Percentiles rank a stretch among this genome's conserved stretches.
These are phyloP conservation scores for Neurospora tetrasperma DNA, from an alignment of 495 filamentous ascomycete genomes.

Conservation along the genomic window DNA sequence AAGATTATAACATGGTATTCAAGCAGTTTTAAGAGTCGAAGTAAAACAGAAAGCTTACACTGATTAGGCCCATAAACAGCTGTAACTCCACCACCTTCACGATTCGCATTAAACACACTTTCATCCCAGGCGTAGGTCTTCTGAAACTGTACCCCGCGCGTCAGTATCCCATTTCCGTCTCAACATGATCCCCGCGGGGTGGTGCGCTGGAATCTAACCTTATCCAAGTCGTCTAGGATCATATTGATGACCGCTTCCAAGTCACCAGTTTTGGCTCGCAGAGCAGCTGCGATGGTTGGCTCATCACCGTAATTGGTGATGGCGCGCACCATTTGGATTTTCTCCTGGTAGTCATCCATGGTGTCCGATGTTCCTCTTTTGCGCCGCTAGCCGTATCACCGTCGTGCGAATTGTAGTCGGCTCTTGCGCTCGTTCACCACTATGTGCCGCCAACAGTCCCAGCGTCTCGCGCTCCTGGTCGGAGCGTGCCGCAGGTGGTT, in stretches of 20 bases:
- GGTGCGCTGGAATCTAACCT: conserved; percentile 19
- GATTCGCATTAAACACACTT: conserved; percentile 30
- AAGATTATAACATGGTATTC: not conserved
- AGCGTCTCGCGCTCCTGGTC: not conserved
- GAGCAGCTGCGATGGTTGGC: conserved; percentile 4
- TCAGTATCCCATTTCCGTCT: conserved; percentile 7
- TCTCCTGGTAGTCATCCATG: not conserved
- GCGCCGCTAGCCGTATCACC: not conserved
- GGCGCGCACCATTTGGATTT: conserved; percentile 8
- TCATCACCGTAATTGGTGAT: conserved; percentile 9
- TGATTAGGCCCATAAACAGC: not conserved
- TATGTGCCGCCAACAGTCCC: not conserved
- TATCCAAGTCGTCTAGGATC: conserved; percentile 32
- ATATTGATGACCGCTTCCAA: conserved; percentile 33
- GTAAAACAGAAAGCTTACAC: not conserved
- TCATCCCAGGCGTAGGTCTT: conserved; percentile 39
- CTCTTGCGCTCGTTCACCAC: not conserved
- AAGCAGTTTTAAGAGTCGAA: conserved; percentile 1
- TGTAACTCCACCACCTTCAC: conserved; percentile 28
- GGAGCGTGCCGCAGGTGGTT: not conserved
- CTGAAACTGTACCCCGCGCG: conserved; percentile 15
- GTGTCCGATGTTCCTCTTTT: not conserved
- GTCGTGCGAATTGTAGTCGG: not conserved
- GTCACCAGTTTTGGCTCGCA: conserved; percentile 34
- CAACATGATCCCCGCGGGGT: not conserved